Percentiles rank a stretch among this genome's conserved stretches.
Conservation (phyloP, 1,284 basidiomycete species). For the Sporisorium graminicola region DNA sequence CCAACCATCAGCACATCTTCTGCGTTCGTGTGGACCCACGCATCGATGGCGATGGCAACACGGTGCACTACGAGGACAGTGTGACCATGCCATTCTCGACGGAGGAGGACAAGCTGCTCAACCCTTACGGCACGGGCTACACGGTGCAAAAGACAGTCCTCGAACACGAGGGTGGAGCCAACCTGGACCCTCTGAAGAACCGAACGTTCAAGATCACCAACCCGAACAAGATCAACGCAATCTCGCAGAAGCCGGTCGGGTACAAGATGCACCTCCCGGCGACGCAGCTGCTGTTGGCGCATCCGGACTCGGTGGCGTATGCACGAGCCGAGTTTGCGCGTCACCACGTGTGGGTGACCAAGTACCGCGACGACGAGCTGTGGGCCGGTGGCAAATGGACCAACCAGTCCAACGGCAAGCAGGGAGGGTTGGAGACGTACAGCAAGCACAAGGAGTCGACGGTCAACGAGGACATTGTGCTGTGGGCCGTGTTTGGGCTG, state of each 20-base stretch:
- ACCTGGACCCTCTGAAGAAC: constrained; percentile 31
- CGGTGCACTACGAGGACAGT: constrained; percentile 72
- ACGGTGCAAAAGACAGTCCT: constrained; percentile 64
- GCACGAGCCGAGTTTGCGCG: constrained; percentile 82
- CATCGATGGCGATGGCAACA: constrained; percentile 88
- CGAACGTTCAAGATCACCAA: constrained; percentile 70
- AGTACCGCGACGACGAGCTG: constrained; percentile 79
- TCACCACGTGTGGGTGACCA: constrained; percentile 78
- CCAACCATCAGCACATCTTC: constrained; percentile 89
- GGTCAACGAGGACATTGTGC: constrained; percentile 74
- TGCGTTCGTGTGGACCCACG: constrained; percentile 87
- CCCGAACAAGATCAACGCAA: constrained; percentile 68
- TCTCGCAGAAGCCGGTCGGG: constrained; percentile 77
- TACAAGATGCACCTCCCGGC: constrained; percentile 78
- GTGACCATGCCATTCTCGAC: constrained; percentile 69
- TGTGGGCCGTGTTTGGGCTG: constrained; percentile 82
- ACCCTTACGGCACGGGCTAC: constrained; percentile 69
- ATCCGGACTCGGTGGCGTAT: constrained; percentile 80
- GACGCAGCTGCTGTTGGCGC: constrained; percentile 77
- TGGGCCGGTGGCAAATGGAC: constrained; percentile 90
- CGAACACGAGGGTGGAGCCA: constrained; percentile 61
- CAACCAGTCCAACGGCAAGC: constrained; percentile 76
- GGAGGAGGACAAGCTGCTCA: constrained; percentile 68
- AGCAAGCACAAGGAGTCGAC: constrained; percentile 75
- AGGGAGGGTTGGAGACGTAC: constrained; percentile 76